These are phyloP conservation scores for Acer saccharum DNA, from an alignment of 345 rosid species.

Conservation along the genomic window DNA sequence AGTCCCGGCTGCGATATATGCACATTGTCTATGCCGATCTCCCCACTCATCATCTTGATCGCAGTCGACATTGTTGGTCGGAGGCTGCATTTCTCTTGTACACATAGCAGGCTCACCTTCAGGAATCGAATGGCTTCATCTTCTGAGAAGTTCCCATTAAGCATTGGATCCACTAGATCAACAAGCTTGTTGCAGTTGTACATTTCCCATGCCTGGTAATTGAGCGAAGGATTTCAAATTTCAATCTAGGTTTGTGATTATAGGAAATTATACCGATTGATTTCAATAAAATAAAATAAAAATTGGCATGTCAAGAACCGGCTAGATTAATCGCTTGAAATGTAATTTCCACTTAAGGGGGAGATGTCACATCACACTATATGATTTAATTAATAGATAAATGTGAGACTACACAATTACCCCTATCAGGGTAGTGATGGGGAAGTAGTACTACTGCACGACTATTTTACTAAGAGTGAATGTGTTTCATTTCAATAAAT, in stretches of 20 bases:
- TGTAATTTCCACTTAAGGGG: no score
- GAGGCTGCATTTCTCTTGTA: slow-evolving; percentile 30
- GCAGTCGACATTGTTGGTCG: slow-evolving; percentile 33
- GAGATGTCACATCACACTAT: no score
- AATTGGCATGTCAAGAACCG: no score
- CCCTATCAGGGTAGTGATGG: no score
- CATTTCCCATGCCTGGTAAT: slow-evolving; percentile 42
- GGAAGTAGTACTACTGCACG: no score
- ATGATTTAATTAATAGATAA: no score
- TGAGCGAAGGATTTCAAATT: background rate
- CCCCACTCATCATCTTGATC: slow-evolving; percentile 33
- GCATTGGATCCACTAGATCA: slow-evolving; percentile 30
- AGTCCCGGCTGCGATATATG: slow-evolving; percentile 26
- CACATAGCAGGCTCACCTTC: slow-evolving; percentile 35
- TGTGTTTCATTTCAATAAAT: no score
- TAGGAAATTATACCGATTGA: background rate
- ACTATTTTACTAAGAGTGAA: no score
- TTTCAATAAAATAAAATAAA: no score
- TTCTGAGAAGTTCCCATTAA: slow-evolving; percentile 20
- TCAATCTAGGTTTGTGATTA: background rate
- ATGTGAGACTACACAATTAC: no score
- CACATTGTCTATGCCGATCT: slow-evolving; percentile 5
- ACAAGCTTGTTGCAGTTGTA: slow-evolving; percentile 23
- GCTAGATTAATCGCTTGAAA: no score
- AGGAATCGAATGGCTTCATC: slow-evolving; percentile 29